These are phyloP conservation scores for Fusarium sp. DNA, from an alignment of 2,329 filamentous ascomycete genomes.

Conservation along the genomic window DNA sequence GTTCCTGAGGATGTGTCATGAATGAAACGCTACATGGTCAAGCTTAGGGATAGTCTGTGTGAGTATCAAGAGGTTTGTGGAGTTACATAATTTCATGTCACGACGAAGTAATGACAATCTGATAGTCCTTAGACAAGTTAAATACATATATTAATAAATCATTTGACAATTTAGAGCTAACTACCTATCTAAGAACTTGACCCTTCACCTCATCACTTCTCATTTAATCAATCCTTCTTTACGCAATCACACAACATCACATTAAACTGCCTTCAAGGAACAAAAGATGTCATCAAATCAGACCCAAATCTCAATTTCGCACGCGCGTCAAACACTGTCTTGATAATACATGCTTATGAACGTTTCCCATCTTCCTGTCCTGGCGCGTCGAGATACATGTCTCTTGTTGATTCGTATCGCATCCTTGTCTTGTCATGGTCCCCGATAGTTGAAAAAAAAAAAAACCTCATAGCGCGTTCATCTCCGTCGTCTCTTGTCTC, in stretches of 20 bases:
- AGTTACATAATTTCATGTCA: not conserved
- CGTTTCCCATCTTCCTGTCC: slow-evolving; percentile 33
- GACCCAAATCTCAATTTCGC: slow-evolving; percentile 34
- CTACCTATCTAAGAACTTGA: not conserved
- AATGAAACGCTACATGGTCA: not conserved
- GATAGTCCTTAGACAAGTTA: not conserved
- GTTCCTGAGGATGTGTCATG: not conserved
- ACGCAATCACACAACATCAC: not conserved
- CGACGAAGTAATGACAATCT: not conserved
- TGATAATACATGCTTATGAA: slow-evolving; percentile 45
- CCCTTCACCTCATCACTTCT: not conserved
- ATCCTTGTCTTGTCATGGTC: slow-evolving; percentile 28
- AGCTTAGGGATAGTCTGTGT: not conserved
- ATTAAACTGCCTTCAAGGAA: not conserved
- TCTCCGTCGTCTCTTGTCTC: slow-evolving; percentile 25
- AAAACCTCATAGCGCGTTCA: slow-evolving; percentile 32
- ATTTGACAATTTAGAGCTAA: not conserved
- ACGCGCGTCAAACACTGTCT: slow-evolving; percentile 31
- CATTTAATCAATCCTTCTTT: not conserved
- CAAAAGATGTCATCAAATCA: slow-evolving; percentile 14
- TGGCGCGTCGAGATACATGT: slow-evolving; percentile 35
- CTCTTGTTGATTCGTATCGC: slow-evolving; percentile 36
- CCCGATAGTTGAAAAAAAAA: slow-evolving; percentile 23
- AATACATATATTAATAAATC: not conserved
- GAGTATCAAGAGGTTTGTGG: not conserved